Evolutionary conservation across 257 asterid genomes (phyloP), one percentile per base, ranked within the genome.

Genomic region (Echites panduratus): DNA sequence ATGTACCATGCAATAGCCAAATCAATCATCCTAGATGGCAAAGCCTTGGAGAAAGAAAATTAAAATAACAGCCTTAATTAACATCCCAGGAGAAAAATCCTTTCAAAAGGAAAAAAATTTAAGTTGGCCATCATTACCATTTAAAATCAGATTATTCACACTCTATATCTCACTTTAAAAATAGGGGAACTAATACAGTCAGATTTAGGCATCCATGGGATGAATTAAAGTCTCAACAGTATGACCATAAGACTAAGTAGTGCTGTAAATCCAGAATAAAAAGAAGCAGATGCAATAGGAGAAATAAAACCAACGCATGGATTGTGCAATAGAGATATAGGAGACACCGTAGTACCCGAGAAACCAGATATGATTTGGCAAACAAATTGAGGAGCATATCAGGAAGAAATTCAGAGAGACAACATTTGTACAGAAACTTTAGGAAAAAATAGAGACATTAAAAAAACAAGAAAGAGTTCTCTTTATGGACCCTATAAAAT

Each of bases 1-100:
- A 68, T 59, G 82, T 79, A 81, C 65, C 84, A 75, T 69, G 52
- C 44, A 45, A 48, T 66, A 76, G 71, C 75, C 70, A 62, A 59
- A 54, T 50, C 75, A 58, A 49, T 68, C 64, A 59, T 70, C 76
- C 75, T 53, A 65, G 70, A 27, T 43, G 17, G 63, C 74, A 58
- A 26, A 32, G 47, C 47, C 68, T 56, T 44, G 59, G 45, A 75
- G 22, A 67, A 17, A 17, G 19, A 20, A 35, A 32, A 53, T 35
- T 4, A 50, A 22, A 63, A 40, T 35, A 8, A 13, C 1, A 4
- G 44, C 17, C 29, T 63, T 27, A 9, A 24, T 56, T 74, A 43
- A 17, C 59, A 26, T 13, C 12, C 24, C 12, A 50, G 3, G 24
- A 6, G 9, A 50, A 16, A n/a, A 50, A 1, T 5, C 24, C 17